Evolutionary conservation across 2,329 filamentous ascomycete genomes (phyloP).

Genomic region (Sclerotinia minor): DNA sequence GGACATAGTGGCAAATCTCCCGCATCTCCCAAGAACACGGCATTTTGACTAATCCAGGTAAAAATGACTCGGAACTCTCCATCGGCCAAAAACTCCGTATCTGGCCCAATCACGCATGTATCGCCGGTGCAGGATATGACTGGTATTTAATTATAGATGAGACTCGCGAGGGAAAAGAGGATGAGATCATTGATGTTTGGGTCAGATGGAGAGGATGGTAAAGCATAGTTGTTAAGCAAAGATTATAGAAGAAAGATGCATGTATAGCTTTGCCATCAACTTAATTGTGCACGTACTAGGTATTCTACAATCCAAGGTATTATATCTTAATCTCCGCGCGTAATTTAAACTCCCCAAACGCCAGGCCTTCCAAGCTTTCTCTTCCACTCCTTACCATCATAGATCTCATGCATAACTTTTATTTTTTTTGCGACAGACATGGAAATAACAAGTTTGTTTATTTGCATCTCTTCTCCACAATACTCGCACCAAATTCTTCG

Average conservation of each 20-base stretch:
- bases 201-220: conserved; percentile 69
- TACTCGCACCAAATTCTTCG: conserved; percentile 85
- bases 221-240: conserved; percentile 25
- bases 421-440: conserved; percentile 10
- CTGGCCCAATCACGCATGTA: conserved; percentile 82
- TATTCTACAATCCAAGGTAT: conserved; percentile 21
- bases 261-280: neutral
- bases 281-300: conserved; percentile 3
- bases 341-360: conserved; percentile 22
- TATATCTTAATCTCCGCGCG: conserved; percentile 25
- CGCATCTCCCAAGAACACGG: conserved; percentile 79
- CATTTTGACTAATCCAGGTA: conserved; percentile 60
- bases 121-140: conserved; percentile 68
- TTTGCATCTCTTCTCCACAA: conserved; percentile 97
- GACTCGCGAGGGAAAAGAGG: conserved; percentile 51
- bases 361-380: conserved; percentile 15
- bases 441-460: conserved; percentile 45
- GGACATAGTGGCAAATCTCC: conserved; percentile 61
- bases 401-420: conserved; percentile 26
- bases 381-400: conserved; percentile 4
- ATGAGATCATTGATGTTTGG: conserved; percentile 75
- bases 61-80: conserved; percentile 50
- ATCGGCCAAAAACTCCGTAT: conserved; percentile 69
- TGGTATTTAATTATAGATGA: conserved; percentile 76
- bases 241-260: neutral